Percentiles rank a stretch among this genome's conserved stretches.
Conservation (phyloP, 768 basidiomycete species). For the Gymnopilus dilepis region DNA sequence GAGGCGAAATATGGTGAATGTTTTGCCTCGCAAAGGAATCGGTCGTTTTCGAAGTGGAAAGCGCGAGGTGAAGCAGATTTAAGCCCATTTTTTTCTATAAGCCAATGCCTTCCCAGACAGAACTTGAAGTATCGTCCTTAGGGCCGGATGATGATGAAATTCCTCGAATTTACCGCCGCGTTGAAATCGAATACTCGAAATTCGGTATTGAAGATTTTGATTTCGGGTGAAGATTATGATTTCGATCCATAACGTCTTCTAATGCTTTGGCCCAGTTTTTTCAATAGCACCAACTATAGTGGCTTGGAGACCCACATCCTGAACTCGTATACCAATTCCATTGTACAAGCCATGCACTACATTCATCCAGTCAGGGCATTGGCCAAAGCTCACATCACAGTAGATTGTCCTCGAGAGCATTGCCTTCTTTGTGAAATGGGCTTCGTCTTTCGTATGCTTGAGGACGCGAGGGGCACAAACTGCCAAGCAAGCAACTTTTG, state of each 20-base stretch:
- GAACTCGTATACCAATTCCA: constrained; percentile 94
- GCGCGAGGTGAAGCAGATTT: constrained; percentile 45
- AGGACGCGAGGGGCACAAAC: constrained; percentile 92
- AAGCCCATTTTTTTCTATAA: not conserved
- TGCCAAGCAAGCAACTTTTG: constrained; percentile 98
- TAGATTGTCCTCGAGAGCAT: constrained; percentile 87
- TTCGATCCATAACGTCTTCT: too few relatives aligned
- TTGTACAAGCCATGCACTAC: constrained; percentile 92
- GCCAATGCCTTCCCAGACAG: constrained; percentile 35
- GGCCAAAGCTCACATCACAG: constrained; percentile 92
- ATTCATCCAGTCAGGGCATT: constrained; percentile 74
- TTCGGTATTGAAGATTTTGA: constrained; percentile 99
- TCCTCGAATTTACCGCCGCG: constrained; percentile 84
- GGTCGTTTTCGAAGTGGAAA: constrained; percentile 90
- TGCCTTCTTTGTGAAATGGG: constrained; percentile 95
- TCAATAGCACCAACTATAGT: constrained; percentile 89
- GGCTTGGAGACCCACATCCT: constrained; percentile 97
- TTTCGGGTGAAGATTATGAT: constrained; percentile 70
- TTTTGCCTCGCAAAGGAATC: constrained; percentile 56
- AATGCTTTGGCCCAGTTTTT: constrained; percentile 61
- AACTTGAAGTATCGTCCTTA: constrained; percentile 56
- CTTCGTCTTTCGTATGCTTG: constrained; percentile 93
- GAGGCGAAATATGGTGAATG: constrained; percentile 74
- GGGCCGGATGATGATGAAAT: constrained; percentile 64
- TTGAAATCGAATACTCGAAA: constrained; percentile 98